Evolutionary conservation across 2,329 filamentous ascomycete species (phyloP).

Genomic region (Trichoderma polysporum): DNA sequence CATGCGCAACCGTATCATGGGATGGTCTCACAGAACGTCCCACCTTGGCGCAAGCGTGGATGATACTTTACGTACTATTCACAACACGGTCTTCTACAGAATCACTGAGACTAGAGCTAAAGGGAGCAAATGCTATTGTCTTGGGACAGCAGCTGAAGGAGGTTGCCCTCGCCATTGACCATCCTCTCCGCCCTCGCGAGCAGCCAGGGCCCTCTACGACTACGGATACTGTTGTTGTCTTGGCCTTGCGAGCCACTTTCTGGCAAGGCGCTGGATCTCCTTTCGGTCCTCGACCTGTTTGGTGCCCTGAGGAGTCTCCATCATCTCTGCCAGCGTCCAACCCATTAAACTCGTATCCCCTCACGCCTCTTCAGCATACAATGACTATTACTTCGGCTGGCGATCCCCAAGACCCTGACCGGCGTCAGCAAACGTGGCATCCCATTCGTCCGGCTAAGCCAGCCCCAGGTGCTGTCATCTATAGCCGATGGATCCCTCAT

Average conservation of each 20-base stretch:
- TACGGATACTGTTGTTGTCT: conserved; percentile 35
- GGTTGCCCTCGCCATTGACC: conserved; percentile 50
- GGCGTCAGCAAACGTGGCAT: conserved; percentile 60
- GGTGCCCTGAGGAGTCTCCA: conserved; percentile 52
- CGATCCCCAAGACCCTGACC: conserved; percentile 42
- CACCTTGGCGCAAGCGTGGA: conserved; percentile 52
- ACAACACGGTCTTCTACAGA: conserved; percentile 50
- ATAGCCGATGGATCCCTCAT: conserved; percentile 77
- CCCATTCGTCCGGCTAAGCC: conserved; percentile 72
- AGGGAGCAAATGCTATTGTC: conserved; percentile 38
- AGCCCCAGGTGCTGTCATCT: conserved; percentile 65
- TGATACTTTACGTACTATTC: conserved; percentile 53
- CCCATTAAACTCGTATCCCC: conserved; percentile 47
- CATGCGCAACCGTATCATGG: conserved; percentile 48
- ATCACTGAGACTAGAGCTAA: conserved; percentile 47
- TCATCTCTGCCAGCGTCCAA: conserved; percentile 36
- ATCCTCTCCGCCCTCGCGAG: conserved; percentile 42
- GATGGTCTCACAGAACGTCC: conserved; percentile 38
- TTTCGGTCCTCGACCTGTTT: conserved; percentile 62
- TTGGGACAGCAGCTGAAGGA: conserved; percentile 44
- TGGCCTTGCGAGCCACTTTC: conserved; percentile 57
- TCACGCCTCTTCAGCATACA: conserved; percentile 49
- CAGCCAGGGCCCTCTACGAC: conserved; percentile 27
- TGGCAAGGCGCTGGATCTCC: conserved; percentile 71
- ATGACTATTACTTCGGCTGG: conserved; percentile 40